These are phyloP conservation scores for Sarocladium kiliense DNA, from an alignment of 2,329 filamentous ascomycete genomes.

Conservation along the genomic window DNA sequence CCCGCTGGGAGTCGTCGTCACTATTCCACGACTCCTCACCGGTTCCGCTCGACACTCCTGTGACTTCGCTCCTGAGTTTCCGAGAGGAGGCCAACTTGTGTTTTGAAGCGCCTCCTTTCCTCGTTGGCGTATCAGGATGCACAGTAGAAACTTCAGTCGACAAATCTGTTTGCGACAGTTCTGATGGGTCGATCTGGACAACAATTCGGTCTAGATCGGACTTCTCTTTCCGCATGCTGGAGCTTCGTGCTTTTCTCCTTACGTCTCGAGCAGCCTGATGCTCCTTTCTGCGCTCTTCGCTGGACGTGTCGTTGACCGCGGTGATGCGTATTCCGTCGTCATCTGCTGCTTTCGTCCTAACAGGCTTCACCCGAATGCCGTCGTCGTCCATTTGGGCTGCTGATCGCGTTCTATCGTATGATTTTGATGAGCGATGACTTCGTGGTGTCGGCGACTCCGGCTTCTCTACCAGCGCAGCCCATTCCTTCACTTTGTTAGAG, in stretches of 20 bases:
- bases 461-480: conserved; percentile 52
- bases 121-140: conserved; percentile 31
- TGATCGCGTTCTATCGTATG: conserved; percentile 21
- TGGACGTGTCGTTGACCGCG: conserved; percentile 13
- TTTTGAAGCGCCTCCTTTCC: conserved; percentile 21
- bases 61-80: conserved; percentile 20
- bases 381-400: conserved; percentile 25
- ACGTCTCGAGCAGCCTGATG: neutral
- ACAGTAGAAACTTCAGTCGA: neutral
- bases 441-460: conserved; percentile 34
- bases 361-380: conserved; percentile 39
- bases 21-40: conserved; percentile 23
- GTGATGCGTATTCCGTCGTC: conserved; percentile 27
- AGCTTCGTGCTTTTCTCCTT: conserved; percentile 1
- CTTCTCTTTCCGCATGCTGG: neutral
- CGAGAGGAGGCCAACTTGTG: conserved; percentile 21
- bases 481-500: conserved; percentile 56
- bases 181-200: conserved; percentile 10
- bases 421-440: conserved; percentile 32
- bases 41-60: conserved; percentile 16
- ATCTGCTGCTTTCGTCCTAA: conserved; percentile 24
- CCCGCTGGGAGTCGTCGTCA: conserved; percentile 23
- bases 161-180: conserved; percentile 13
- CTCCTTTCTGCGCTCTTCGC: conserved; percentile 10
- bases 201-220: neutral